phyloP scores from a whole-genome alignment of 2,329 filamentous ascomycete genomes.

The Aspergillus transmontanensis region DNA sequence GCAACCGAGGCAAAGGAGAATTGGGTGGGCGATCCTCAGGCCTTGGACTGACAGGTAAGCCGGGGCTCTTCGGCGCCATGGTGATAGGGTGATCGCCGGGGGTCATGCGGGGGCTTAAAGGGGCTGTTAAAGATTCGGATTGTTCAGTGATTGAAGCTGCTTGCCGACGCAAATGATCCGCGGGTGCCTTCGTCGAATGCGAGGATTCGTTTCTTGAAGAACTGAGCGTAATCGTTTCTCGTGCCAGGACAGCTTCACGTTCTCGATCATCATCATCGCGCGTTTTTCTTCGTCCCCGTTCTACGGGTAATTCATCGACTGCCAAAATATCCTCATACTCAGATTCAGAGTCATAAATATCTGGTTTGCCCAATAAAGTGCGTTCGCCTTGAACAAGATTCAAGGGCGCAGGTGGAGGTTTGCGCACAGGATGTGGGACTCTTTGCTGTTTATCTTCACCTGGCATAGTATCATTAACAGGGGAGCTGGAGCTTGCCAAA shows the following conservation, averaged over 20 bases:
- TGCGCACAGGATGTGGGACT: constrained; percentile 67
- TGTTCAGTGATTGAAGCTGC: background rate
- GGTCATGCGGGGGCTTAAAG: constrained; percentile 32
- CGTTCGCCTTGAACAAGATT: constrained; percentile 61
- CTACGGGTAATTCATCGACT: constrained; percentile 63
- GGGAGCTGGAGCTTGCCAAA: constrained; percentile 25
- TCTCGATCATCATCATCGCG: constrained; percentile 84
- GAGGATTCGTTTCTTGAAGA: constrained; percentile 40
- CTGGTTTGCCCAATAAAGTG: constrained; percentile 47
- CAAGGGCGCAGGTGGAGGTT: constrained; percentile 82
- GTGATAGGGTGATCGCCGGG: constrained; percentile 43
- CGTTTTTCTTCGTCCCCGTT: constrained; percentile 78
- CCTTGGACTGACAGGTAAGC: constrained; percentile 64
- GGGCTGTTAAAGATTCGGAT: constrained; percentile 27
- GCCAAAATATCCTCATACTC: constrained; percentile 81
- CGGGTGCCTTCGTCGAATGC: constrained; percentile 13
- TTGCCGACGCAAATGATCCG: background rate
- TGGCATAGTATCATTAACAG: constrained; percentile 19
- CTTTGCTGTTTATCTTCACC: constrained; percentile 21
- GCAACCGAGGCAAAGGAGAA: constrained; percentile 61
- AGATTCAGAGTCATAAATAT: constrained; percentile 69
- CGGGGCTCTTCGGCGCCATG: constrained; percentile 61
- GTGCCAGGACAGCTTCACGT: constrained; percentile 67
- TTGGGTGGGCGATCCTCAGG: constrained; percentile 62
- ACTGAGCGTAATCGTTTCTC: constrained; percentile 59